Conservation (phyloP, 2,329 filamentous ascomycete species). For the Ascochyta fabae region DNA sequence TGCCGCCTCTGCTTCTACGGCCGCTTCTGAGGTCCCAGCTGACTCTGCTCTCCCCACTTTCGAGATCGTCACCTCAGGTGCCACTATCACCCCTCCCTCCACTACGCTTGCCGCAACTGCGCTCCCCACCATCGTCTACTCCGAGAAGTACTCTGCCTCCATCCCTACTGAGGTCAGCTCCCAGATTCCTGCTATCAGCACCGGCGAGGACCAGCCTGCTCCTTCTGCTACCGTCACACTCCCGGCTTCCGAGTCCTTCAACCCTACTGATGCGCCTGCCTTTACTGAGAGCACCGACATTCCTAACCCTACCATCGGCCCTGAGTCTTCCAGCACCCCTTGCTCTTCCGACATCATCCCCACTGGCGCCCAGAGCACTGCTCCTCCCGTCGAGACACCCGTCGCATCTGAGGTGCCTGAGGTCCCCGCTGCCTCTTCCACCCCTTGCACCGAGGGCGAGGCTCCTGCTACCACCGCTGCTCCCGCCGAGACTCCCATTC, state of each 20-base stretch:
- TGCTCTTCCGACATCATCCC: constrained; percentile 10
- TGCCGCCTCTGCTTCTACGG: neutral
- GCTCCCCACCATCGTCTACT: neutral
- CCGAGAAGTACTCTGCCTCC: neutral
- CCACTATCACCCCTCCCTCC: constrained; percentile 25
- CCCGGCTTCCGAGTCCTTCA: constrained; percentile 25
- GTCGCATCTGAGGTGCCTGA: neutral
- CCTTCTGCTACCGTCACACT: constrained; percentile 22
- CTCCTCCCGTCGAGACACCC: neutral
- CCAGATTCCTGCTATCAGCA: constrained; percentile 10
- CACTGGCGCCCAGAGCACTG: neutral
- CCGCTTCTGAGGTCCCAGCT: constrained; percentile 9
- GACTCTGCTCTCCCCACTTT: constrained; percentile 26
- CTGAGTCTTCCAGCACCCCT: constrained; percentile 24
- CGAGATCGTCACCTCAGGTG: constrained; percentile 26
- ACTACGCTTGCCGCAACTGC: constrained; percentile 11
- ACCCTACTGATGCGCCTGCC: constrained; percentile 24
- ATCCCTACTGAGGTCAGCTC: constrained; percentile 12
- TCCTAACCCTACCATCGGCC: constrained; percentile 17
- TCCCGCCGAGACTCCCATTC: constrained; percentile 1
- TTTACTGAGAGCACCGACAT: constrained; percentile 23
- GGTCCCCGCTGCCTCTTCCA: neutral
- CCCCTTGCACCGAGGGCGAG: constrained; percentile 5
- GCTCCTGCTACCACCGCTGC: neutral
- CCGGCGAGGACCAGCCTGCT: constrained; percentile 19